Evolutionary conservation across 2,329 filamentous ascomycete species (phyloP).

Genomic region (Hypoxylon rubiginosum): DNA sequence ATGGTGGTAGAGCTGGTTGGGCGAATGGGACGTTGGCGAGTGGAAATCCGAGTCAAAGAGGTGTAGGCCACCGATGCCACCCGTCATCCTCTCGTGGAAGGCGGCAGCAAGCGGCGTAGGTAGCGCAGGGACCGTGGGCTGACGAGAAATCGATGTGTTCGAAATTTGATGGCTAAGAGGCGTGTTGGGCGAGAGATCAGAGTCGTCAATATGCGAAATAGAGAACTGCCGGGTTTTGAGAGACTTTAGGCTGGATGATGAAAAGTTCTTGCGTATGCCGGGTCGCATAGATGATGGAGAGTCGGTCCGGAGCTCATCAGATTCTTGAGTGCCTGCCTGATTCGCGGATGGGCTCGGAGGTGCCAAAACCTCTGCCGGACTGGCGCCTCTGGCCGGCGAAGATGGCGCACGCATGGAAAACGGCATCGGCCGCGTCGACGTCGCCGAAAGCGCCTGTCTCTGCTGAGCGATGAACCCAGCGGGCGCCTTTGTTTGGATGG

Average conservation of each 20-base stretch:
- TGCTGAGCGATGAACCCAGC: conserved; percentile 58
- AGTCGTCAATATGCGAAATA: conserved; percentile 70
- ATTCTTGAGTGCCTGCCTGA: conserved; percentile 51
- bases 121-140: conserved; percentile 71
- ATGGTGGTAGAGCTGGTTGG: conserved; percentile 75
- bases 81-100: conserved; percentile 70
- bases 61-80: conserved; percentile 76
- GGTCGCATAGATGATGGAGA: conserved; percentile 67
- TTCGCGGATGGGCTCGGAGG: conserved; percentile 52
- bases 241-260: conserved; percentile 77
- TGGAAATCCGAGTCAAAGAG: conserved; percentile 89
- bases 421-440: conserved; percentile 51
- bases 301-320: conserved; percentile 60
- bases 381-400: conserved; percentile 49
- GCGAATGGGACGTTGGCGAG: conserved; percentile 66
- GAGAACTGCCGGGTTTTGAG: conserved; percentile 82
- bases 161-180: conserved; percentile 78
- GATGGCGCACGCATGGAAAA: conserved; percentile 54
- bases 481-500: conserved; percentile 47
- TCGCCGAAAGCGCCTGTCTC: conserved; percentile 58
- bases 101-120: conserved; percentile 76
- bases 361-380: conserved; percentile 44
- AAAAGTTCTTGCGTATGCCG: conserved; percentile 75
- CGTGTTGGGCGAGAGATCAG: conserved; percentile 79
- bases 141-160: conserved; percentile 59